Conservation (phyloP, 768 basidiomycete species). For the Collybia sordida region DNA sequence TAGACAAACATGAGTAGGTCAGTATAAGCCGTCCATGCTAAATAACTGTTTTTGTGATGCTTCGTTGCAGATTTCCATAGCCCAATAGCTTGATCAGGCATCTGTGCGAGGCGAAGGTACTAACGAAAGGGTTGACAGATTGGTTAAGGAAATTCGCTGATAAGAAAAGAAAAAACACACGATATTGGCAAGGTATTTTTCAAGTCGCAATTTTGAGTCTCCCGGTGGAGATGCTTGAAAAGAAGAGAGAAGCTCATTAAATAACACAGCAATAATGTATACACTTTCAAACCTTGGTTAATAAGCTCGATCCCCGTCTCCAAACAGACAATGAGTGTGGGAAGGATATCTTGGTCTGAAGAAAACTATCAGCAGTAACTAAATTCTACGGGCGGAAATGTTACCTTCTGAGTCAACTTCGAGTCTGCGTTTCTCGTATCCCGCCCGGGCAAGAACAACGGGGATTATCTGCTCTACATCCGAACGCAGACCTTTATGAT, state of each 20-base stretch:
- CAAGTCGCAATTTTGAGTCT: constrained; percentile 76
- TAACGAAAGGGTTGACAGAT: constrained; percentile 17
- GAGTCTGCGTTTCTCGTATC: constrained; percentile 58
- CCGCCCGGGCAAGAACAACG: constrained; percentile 61
- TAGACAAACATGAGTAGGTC: constrained; percentile 67
- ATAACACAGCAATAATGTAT: not conserved
- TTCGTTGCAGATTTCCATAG: constrained; percentile 70
- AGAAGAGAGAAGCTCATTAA: not conserved
- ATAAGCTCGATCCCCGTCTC: constrained; percentile 66
- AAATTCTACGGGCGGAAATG: not conserved
- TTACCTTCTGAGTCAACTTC: constrained; percentile 46
- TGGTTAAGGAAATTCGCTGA: not conserved
- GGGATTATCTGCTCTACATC: constrained; percentile 68
- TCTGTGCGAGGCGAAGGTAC: constrained; percentile 46
- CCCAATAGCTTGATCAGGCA: constrained; percentile 54
- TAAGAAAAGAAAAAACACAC: constrained; percentile 44
- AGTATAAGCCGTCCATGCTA: constrained; percentile 73
- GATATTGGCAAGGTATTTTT: constrained; percentile 76
- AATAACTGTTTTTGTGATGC: constrained; percentile 68
- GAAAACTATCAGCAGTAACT: not conserved
- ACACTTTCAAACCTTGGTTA: constrained; percentile 44
- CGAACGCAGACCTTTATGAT: constrained; percentile 49
- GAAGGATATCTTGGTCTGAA: constrained; percentile 47
- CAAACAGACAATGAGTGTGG: constrained; percentile 53
- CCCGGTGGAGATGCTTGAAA: constrained; percentile 58